Evolutionary conservation across 106 monocot genomes (phyloP), one percentile per base, ranked within the genome.

Genomic region (Platanthera guangdongensis): DNA sequence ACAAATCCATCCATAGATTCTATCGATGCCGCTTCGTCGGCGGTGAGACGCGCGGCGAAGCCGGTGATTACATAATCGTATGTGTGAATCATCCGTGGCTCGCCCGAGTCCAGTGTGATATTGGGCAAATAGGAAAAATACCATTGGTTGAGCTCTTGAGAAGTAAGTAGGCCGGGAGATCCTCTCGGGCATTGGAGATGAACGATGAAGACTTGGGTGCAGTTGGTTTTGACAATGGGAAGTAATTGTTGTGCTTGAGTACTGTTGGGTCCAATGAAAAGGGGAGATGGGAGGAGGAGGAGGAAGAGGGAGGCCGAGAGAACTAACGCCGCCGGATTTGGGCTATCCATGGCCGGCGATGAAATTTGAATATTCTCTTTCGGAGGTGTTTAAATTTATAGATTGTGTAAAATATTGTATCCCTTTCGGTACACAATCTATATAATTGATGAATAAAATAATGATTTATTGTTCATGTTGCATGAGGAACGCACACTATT

Each of bases 21-120:
- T 71, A 76, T 57, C 11, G 4, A 15, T 5, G 18, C 16, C 14
- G 76, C 47, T 46, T 81, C 76, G 16, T 48, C 3, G 10, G 69
- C 32, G 51, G 81, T 81, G 22, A 76, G 81, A 14, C 50, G 76
- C 21, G 76, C 81, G 12, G 81, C 75, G 39, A 81, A 81, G 28
- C 81, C 75, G 7, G 68, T 57, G 47, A 81, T 75, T 46, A 55
- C 81, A 14, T 52, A 15, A 48, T 15, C 8, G 57, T 81, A 81
- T 11, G 76, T 49, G 54, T 76, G 49, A 14, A 81, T 71, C 57
- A 81, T 54, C 3, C 69, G 75, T 11, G 67, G 51, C 2, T 53
- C 59, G 22, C 68, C 18, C 21, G 47, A 68, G 32, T 51, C 19
- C 46, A 68, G 32, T 47, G 76, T 60, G 16, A 30, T 10, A 2